These are phyloP conservation scores for Eucalyptus polyanthemos DNA, from an alignment of 345 rosid genomes.

Conservation along the genomic window DNA sequence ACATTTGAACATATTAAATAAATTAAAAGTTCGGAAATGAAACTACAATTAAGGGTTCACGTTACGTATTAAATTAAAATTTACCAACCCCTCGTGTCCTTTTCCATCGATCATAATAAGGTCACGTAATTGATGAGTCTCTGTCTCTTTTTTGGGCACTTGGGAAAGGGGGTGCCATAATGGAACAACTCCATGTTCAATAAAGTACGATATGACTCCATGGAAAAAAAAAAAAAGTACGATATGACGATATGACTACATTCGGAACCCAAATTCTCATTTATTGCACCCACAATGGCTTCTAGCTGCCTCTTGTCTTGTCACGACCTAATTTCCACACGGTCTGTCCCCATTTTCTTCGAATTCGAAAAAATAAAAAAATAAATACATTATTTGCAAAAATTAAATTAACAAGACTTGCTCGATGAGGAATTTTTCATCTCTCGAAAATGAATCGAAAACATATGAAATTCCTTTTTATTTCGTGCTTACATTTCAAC, in stretches of 20 bases:
- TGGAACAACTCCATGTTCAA: not conserved
- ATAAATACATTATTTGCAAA: not conserved
- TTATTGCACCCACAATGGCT: not conserved
- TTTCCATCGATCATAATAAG: too few relatives aligned
- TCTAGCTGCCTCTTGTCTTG: not conserved
- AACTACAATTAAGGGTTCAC: not conserved
- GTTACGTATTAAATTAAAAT: too few relatives aligned
- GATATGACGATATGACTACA: not conserved
- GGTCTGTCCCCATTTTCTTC: not conserved
- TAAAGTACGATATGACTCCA: not conserved
- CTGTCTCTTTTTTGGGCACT: not conserved
- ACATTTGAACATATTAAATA: not conserved
- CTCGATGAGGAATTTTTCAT: not conserved
- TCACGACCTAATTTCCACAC: not conserved
- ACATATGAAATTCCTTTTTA: not conserved
- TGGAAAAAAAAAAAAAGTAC: not conserved
- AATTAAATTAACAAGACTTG: not conserved
- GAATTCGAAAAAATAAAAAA: not conserved
- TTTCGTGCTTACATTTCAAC: not conserved
- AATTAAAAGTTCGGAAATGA: accelerated
- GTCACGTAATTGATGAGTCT: not conserved
- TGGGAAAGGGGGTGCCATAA: not conserved
- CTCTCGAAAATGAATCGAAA: not conserved
- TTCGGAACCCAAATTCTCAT: not conserved
- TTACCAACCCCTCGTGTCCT: too few relatives aligned